These are phyloP conservation scores for Rubus parviflorus DNA, from an alignment of 306 rosid species.

Conservation along the genomic window DNA sequence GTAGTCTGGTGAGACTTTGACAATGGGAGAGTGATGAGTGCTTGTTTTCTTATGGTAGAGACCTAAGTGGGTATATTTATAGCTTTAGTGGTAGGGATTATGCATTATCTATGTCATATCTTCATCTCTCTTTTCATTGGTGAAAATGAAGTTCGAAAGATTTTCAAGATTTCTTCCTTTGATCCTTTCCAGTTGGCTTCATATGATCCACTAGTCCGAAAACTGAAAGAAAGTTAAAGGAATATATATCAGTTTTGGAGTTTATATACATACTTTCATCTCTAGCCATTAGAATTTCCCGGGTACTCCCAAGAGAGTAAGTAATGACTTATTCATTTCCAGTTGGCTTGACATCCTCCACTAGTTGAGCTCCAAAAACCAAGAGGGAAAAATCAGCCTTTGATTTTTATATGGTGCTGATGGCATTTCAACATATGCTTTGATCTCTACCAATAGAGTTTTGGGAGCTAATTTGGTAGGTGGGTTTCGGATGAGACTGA, in stretches of 20 bases:
- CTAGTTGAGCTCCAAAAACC: too few relatives aligned
- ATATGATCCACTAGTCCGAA: background rate
- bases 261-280: background rate
- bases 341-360: background rate
- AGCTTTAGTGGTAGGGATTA: background rate
- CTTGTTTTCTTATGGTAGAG: background rate
- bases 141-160: background rate
- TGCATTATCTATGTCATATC: conserved; percentile 21
- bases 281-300: background rate
- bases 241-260: too few relatives aligned
- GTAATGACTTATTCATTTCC: background rate
- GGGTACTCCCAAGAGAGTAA: background rate
- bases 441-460: background rate
- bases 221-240: background rate
- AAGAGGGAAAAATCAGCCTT: too few relatives aligned
- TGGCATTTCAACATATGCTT: background rate
- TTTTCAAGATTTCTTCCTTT: background rate
- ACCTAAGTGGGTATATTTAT: background rate
- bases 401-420: background rate
- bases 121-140: conserved; percentile 9
- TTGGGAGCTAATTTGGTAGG: background rate
- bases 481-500: background rate
- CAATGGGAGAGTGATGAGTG: background rate
- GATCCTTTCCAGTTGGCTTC: background rate
- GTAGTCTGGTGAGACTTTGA: background rate